Conservation (phyloP, 2,329 filamentous ascomycete species). For the Epichloe brachyelytri region DNA sequence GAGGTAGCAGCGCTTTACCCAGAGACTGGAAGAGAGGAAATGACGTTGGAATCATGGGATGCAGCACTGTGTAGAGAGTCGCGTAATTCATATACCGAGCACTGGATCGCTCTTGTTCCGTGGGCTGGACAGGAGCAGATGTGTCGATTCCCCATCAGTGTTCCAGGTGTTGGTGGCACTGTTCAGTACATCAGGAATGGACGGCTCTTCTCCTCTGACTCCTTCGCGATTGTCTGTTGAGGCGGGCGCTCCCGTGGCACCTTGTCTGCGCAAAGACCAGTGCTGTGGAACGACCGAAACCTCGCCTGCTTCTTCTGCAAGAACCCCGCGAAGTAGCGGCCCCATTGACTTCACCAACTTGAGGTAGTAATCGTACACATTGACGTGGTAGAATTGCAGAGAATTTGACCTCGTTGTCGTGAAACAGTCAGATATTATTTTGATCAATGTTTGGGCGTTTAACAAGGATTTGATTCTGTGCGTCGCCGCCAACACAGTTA, state of each 20-base stretch:
- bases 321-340: conserved; percentile 61
- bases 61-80: conserved; percentile 62
- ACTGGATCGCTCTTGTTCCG: conserved; percentile 29
- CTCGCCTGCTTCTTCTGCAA: conserved; percentile 75
- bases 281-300: conserved; percentile 59
- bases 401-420: conserved; percentile 51
- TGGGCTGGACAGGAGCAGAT: conserved; percentile 18
- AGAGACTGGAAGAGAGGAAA: conserved; percentile 76
- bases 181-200: conserved; percentile 20
- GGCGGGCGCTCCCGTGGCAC: conserved; percentile 13
- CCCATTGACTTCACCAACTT: conserved; percentile 64
- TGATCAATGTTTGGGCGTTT: conserved; percentile 62
- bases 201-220: conserved; percentile 9
- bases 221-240: conserved; percentile 13
- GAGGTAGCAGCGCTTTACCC: conserved; percentile 67
- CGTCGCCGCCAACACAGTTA: conserved; percentile 53
- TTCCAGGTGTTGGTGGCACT: conserved; percentile 15
- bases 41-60: conserved; percentile 66
- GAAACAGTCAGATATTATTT: conserved; percentile 63
- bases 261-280: conserved; percentile 35
- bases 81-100: conserved; percentile 59
- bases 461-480: conserved; percentile 66
- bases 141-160: conserved; percentile 11
- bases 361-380: conserved; percentile 74
- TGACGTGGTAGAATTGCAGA: conserved; percentile 60